Base-by-base conservation (phyloP, 768 basidiomycete species). In the Cystofilobasidium capitatum region DNA sequence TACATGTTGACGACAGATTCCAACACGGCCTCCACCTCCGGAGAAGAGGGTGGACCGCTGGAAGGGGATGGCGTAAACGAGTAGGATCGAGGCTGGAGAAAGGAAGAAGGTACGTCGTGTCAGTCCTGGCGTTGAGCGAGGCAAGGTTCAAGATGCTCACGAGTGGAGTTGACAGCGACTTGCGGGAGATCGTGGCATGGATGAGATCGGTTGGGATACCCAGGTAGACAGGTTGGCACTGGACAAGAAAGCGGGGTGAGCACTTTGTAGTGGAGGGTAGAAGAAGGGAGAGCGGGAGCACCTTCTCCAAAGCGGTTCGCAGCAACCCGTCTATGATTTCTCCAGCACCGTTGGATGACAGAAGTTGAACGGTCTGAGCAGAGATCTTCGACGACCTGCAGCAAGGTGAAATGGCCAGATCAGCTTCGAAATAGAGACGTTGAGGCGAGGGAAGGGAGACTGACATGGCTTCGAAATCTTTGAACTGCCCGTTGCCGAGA, bases 131-230 rank as follows among this genome's bases (percentile, higher is more conserved):
- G 44, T 45, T 20, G 17, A 17, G 7, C 7, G 29, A 26, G 29
- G 58, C 6, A 40, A 80, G 6, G 4, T 6, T 16, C 33, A 42
- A 51, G 35, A 39, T 12, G 88, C 9, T 70, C 47, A 75, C 76
- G 20, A 78, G 71, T 1, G 86, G 85, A 0, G 80, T 83, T 62
- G 81, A 77, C 62, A 96, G 81, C n/a, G 83, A 82, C 47, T 82
- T 82, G 6, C 83, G 77, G 0, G 89, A 82, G 20, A 92, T 85
- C 74, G 85, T 83, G 63, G 80, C 78, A 73, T 83, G 81, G 4
- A 87, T 86, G 61, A 94, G 79, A 75, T 97, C 88, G 6, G 92
- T 0, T 91, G 93, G 62, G 16, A 97, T 80, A 40, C 86, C 83
- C 47, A 98, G 77, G 74, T 98, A 98, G 37, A 88, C 89, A 0